Conservation (phyloP, 148 eudicot species). For the Rhododendron ferrugineum region DNA sequence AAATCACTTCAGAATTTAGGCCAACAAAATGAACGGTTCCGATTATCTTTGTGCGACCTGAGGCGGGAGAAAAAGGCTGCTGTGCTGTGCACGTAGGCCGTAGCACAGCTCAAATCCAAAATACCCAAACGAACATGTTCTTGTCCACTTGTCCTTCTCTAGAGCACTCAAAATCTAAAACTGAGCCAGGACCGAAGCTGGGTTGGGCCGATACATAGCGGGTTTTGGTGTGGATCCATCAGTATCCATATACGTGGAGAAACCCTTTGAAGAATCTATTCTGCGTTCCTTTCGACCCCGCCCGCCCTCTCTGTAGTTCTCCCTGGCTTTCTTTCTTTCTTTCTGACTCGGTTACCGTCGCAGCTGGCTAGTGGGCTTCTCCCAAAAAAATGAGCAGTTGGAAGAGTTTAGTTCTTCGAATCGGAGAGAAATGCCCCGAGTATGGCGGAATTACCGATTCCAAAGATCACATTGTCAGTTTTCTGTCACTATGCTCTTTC, state of each 20-base stretch:
- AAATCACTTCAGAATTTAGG: no score
- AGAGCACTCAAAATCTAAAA: background rate
- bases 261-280: background rate
- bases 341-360: background rate
- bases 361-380: background rate
- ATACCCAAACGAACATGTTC: no score
- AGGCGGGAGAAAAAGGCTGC: no score
- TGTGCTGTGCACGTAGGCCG: no score
- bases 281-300: background rate
- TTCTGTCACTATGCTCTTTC: background rate
- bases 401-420: constrained; percentile 51
- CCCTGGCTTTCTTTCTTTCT: background rate
- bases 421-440: constrained; percentile 67
- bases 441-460: constrained; percentile 46
- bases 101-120: no score
- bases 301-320: background rate
- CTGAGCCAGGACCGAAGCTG: background rate
- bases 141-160: no score
- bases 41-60: no score
- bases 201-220: background rate
- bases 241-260: background rate
- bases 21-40: no score
- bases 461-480: constrained; percentile 66
- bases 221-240: background rate
- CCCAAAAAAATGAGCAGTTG: constrained; percentile 48